These are phyloP conservation scores for Phytophthora rubi DNA, from an alignment of 352 stramenopile species.

Conservation along the genomic window DNA sequence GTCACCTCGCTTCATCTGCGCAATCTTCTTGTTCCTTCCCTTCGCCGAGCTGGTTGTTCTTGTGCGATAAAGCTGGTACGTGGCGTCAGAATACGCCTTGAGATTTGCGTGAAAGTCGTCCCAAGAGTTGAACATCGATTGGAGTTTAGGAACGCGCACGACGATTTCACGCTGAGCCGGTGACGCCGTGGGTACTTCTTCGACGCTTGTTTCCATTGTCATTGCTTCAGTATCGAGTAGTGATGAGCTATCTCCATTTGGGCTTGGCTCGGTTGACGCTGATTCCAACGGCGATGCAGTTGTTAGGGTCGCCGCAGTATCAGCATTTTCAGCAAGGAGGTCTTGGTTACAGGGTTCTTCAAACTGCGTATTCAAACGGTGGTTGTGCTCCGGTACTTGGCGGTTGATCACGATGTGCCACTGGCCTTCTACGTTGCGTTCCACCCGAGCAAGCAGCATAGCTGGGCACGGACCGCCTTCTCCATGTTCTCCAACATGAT, in stretches of 20 bases:
- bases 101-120: slow-evolving; percentile 70
- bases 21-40: slow-evolving; percentile 76
- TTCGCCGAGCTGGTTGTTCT: slow-evolving; percentile 76
- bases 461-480: slow-evolving; percentile 53
- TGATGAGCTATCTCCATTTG: slow-evolving; percentile 14
- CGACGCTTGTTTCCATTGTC: slow-evolving; percentile 6
- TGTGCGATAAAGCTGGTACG: slow-evolving; percentile 79
- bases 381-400: slow-evolving; percentile 72
- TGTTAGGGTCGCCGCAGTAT: slow-evolving; percentile 3
- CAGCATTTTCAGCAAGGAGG: slow-evolving; percentile 3
- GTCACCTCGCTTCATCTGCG: slow-evolving; percentile 45
- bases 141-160: slow-evolving; percentile 65
- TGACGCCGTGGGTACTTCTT: neutral
- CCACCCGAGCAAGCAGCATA: slow-evolving; percentile 70
- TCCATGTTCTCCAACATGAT: slow-evolving; percentile 14
- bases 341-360: slow-evolving; percentile 27
- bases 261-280: neutral
- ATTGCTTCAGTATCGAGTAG: slow-evolving; percentile 22
- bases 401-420: slow-evolving; percentile 78
- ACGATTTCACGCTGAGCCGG: slow-evolving; percentile 47
- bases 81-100: slow-evolving; percentile 67
- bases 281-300: slow-evolving; percentile 12
- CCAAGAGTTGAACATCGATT: slow-evolving; percentile 65
- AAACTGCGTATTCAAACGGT: slow-evolving; percentile 37
- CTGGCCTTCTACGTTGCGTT: slow-evolving; percentile 65